These are phyloP conservation scores for Hygrophoropsis aurantiaca DNA, from an alignment of 768 basidiomycete species.

Conservation along the genomic window DNA sequence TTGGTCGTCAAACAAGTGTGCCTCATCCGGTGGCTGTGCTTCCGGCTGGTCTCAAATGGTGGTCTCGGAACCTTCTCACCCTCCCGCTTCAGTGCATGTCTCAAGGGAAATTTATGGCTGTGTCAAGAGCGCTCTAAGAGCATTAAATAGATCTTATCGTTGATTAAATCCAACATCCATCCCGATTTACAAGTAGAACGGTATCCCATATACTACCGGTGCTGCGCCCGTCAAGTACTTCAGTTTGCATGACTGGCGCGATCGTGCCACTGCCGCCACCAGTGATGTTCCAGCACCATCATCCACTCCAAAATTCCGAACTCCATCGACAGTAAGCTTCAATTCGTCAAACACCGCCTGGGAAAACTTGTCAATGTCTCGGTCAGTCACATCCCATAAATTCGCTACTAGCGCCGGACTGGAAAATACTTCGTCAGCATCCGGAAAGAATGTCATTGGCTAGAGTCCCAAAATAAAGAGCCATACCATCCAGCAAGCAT, in stretches of 20 bases:
- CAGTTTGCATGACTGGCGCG: slow-evolving; percentile 82
- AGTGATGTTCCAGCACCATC: slow-evolving; percentile 43
- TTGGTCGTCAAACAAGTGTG: slow-evolving; percentile 1
- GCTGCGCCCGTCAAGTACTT: slow-evolving; percentile 95
- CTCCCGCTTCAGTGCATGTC: no score
- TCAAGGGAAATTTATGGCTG: background rate
- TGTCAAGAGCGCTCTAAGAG: no score
- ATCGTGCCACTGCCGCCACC: slow-evolving; percentile 74
- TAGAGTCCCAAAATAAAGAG: background rate
- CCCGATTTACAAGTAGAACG: slow-evolving; percentile 66
- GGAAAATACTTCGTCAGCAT: slow-evolving; percentile 3
- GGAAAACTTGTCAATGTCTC: slow-evolving; percentile 93
- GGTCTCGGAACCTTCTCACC: no score
- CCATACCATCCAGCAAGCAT: slow-evolving; percentile 97
- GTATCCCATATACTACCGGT: slow-evolving; percentile 93
- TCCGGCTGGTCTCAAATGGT: background rate
- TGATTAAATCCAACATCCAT: no score
- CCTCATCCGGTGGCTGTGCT: slow-evolving; percentile 4
- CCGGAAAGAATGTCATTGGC: background rate
- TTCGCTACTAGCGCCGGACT: slow-evolving; percentile 94
- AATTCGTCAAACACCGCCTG: slow-evolving; percentile 79
- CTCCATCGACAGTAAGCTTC: slow-evolving; percentile 40
- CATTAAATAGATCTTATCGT: no score
- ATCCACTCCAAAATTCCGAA: slow-evolving; percentile 4
- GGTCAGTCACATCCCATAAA: slow-evolving; percentile 98